Evolutionary conservation across 129 eudicot genomes (phyloP).

Genomic region (Centaurea solstitialis): DNA sequence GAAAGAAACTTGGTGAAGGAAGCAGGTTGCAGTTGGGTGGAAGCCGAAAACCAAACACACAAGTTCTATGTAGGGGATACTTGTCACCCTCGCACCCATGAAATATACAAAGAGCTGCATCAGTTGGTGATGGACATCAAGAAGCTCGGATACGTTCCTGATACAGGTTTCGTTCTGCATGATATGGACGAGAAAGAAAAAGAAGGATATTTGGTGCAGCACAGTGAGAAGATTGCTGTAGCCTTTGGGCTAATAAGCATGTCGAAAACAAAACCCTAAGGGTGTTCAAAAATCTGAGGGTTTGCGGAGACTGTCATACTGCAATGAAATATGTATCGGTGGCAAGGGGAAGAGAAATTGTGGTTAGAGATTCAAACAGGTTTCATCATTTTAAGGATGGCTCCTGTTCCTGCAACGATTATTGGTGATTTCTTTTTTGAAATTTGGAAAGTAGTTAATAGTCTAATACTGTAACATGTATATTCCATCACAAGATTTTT

Average conservation of each 20-base stretch:
- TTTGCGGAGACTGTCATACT: conserved; percentile 64
- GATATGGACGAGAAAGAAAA: conserved; percentile 66
- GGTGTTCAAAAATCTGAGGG: conserved; percentile 69
- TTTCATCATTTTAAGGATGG: conserved; percentile 73
- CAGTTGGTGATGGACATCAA: conserved; percentile 47
- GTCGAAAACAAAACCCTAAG: conserved; percentile 43
- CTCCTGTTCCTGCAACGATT: conserved; percentile 67
- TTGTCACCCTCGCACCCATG: conserved; percentile 54
- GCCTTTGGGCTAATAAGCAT: conserved; percentile 70
- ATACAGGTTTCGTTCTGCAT: conserved; percentile 62
- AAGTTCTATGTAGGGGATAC: conserved; percentile 74
- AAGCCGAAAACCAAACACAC: conserved; percentile 53
- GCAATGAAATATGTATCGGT: conserved; percentile 66
- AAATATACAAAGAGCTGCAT: conserved; percentile 60
- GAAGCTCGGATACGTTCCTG: conserved; percentile 68
- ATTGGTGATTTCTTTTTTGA: conserved; percentile 46
- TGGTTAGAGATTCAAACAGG: conserved; percentile 72
- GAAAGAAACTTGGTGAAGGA: conserved; percentile 65
- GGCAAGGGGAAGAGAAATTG: conserved; percentile 63
- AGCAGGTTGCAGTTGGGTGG: conserved; percentile 90
- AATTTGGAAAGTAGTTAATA: neutral
- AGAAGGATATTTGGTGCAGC: conserved; percentile 59
- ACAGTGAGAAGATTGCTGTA: conserved; percentile 80
- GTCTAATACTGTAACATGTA: too few relatives aligned
- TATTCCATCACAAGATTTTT: too few relatives aligned